These are phyloP conservation scores for Boletus tomentosulus DNA, from an alignment of 768 basidiomycete species.

Conservation along the genomic window DNA sequence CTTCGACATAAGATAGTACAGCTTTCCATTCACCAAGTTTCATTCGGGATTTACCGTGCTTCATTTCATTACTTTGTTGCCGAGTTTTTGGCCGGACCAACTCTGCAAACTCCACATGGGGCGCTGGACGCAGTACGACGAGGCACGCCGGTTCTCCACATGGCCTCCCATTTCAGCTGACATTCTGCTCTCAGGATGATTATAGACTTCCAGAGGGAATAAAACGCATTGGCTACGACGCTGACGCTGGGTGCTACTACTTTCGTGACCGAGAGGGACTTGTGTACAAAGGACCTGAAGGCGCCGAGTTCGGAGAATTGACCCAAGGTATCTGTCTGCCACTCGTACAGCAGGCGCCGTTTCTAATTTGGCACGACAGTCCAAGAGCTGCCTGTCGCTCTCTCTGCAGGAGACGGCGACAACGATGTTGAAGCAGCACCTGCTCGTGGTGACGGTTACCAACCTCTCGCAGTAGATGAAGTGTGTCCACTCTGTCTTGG, in stretches of 20 bases:
- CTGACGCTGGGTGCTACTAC: constrained; percentile 62
- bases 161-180: neutral
- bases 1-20: neutral
- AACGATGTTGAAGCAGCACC: constrained; percentile 56
- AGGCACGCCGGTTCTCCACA: constrained; percentile 12
- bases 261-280: constrained; percentile 55
- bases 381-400: constrained; percentile 26
- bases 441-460: constrained; percentile 52
- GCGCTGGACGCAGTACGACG: constrained; percentile 38
- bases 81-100: constrained; percentile 21
- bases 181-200: constrained; percentile 36
- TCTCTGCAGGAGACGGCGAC: constrained; percentile 28
- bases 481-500: constrained; percentile 28
- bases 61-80: neutral
- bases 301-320: constrained; percentile 56
- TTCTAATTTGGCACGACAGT: constrained; percentile 17
- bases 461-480: constrained; percentile 47
- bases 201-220: constrained; percentile 51
- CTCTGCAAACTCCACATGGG: constrained; percentile 21
- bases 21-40: neutral
- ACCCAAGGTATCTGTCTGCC: constrained; percentile 32
- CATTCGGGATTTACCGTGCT: constrained; percentile 21
- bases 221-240: constrained; percentile 71
- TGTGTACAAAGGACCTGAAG: constrained; percentile 54
- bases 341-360: neutral